Conservation (phyloP, 306 rosid genomes). For the Castanea crenata region DNA sequence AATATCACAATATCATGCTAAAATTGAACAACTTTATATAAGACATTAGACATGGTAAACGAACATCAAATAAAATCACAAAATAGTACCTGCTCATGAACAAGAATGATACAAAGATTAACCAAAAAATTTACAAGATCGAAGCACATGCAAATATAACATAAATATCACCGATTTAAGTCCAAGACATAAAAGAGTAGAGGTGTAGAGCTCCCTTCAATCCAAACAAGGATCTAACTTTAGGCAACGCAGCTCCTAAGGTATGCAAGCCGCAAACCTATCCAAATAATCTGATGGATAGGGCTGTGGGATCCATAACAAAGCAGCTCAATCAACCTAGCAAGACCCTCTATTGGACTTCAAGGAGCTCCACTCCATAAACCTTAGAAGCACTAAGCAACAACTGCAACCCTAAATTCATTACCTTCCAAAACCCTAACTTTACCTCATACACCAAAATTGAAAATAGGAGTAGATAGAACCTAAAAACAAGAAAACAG, state of each 20-base stretch:
- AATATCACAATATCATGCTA: too few relatives aligned
- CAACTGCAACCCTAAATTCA: not conserved
- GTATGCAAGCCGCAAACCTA: slow-evolving; percentile 85
- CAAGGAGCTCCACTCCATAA: slow-evolving; percentile 79
- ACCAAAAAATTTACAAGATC: too few relatives aligned
- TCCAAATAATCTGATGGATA: slow-evolving; percentile 40
- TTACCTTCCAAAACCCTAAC: not conserved
- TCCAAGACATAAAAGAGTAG: not conserved
- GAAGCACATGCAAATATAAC: too few relatives aligned
- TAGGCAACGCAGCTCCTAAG: slow-evolving; percentile 65
- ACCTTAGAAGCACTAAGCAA: not conserved
- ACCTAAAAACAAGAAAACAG: too few relatives aligned
- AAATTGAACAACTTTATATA: too few relatives aligned
- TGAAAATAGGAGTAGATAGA: not conserved
- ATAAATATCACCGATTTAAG: not conserved
- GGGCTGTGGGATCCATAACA: slow-evolving; percentile 87
- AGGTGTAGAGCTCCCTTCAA: slow-evolving; percentile 99
- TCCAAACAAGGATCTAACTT: slow-evolving; percentile 76
- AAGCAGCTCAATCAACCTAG: slow-evolving; percentile 82
- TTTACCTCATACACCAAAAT: not conserved
- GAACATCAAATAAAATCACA: too few relatives aligned
- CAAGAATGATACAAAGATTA: too few relatives aligned
- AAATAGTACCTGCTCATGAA: too few relatives aligned
- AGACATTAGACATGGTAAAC: too few relatives aligned
- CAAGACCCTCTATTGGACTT: slow-evolving; percentile 73